Percentiles rank a stretch among this genome's conserved stretches.
Conservation (phyloP, 1,139 yeast species). For the Candida smagusa region DNA sequence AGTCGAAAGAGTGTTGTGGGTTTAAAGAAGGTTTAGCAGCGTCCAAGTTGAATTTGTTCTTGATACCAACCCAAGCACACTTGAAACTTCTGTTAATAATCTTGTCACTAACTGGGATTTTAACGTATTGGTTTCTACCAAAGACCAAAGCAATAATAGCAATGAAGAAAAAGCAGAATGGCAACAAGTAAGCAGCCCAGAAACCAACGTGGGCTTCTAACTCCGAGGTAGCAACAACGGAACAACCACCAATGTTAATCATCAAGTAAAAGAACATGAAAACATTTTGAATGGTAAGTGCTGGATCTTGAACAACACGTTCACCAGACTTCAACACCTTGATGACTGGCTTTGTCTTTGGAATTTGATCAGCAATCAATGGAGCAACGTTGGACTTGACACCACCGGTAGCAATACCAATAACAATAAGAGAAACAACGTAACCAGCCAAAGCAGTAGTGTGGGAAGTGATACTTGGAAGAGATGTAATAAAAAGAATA, state of each 20-base stretch:
- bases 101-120: slow-evolving; percentile 61
- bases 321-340: slow-evolving; percentile 24
- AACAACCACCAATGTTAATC: slow-evolving; percentile 24
- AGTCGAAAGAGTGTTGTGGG: slow-evolving; percentile 45
- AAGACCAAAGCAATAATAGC: slow-evolving; percentile 53
- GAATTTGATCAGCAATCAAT: slow-evolving; percentile 71
- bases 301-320: slow-evolving; percentile 24
- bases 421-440: slow-evolving; percentile 60
- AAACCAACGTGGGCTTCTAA: slow-evolving; percentile 23
- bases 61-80: slow-evolving; percentile 43
- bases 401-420: slow-evolving; percentile 81
- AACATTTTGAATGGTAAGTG: slow-evolving; percentile 25
- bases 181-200: slow-evolving; percentile 42
- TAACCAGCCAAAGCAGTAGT: slow-evolving; percentile 50
- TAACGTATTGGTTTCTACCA: slow-evolving; percentile 58
- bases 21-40: slow-evolving; percentile 53
- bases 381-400: slow-evolving; percentile 80
- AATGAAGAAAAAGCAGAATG: slow-evolving; percentile 63
- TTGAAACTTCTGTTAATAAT: slow-evolving; percentile 56
- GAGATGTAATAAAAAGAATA: slow-evolving; percentile 66
- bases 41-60: slow-evolving; percentile 49
- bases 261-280: slow-evolving; percentile 27
- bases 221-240: slow-evolving; percentile 25
- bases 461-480: slow-evolving; percentile 56
- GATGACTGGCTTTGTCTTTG: slow-evolving; percentile 22